Conservation (phyloP, 2,329 filamentous ascomycete genomes). For the Sporothrix curviconia region DNA sequence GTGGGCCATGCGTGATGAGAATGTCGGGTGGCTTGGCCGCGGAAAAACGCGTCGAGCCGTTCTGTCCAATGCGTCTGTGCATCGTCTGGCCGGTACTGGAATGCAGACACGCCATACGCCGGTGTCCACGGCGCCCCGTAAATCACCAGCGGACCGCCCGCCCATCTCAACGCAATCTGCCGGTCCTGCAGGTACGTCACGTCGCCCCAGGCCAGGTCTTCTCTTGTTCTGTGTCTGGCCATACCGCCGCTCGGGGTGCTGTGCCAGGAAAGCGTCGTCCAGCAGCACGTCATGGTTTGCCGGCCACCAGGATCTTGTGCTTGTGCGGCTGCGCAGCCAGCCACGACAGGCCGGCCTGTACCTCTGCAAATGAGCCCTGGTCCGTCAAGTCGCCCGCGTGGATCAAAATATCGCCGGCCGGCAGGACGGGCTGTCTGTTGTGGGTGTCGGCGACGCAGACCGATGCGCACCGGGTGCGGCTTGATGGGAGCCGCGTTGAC, state of each 20-base stretch:
- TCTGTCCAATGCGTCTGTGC: slow-evolving; percentile 16
- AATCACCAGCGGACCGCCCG: no score
- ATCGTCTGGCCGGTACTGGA: slow-evolving; percentile 22
- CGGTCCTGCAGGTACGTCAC: slow-evolving; percentile 22
- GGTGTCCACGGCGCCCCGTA: slow-evolving; percentile 24
- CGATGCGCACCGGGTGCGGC: background rate
- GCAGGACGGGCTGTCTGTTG: slow-evolving; percentile 29
- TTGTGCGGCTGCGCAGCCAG: slow-evolving; percentile 28
- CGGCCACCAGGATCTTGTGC: slow-evolving; percentile 32
- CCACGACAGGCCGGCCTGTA: slow-evolving; percentile 32
- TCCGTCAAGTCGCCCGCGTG: slow-evolving; percentile 38
- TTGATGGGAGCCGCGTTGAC: no score
- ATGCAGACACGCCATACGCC: slow-evolving; percentile 22
- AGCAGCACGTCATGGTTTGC: slow-evolving; percentile 20
- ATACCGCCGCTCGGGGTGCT: no score
- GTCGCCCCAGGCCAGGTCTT: slow-evolving; percentile 21
- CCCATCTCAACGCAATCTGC: no score
- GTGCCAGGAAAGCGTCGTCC: slow-evolving; percentile 15
- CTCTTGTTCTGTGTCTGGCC: slow-evolving; percentile 12
- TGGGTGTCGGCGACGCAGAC: slow-evolving; percentile 38
- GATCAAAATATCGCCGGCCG: slow-evolving; percentile 34
- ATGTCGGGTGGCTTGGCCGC: slow-evolving; percentile 21
- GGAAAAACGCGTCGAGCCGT: slow-evolving; percentile 9
- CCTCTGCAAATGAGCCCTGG: slow-evolving; percentile 31
- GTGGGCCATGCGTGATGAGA: slow-evolving; percentile 23